phyloP scores from a whole-genome alignment of 805 yeast species.

The Pichia membranifaciens region DNA sequence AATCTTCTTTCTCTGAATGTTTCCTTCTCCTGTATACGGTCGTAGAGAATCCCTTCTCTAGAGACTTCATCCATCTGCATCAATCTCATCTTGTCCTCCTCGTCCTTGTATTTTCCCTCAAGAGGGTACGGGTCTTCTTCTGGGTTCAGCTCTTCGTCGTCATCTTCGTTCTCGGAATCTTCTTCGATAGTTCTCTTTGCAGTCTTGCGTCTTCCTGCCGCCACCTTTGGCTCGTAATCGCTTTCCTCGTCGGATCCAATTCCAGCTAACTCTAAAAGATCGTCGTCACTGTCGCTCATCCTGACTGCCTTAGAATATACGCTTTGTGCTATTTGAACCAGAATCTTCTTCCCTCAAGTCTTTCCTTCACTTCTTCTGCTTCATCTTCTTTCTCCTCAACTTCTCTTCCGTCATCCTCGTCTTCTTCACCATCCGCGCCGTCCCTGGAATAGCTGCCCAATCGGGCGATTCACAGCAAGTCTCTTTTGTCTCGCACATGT shows the following conservation, averaged over 20 bases:
- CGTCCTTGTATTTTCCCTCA: conserved; percentile 87
- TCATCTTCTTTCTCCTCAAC: neutral
- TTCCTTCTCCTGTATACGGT: conserved; percentile 89
- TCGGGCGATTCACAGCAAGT: neutral
- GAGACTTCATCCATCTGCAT: conserved; percentile 84
- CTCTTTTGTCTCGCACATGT: neutral
- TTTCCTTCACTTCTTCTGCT: neutral
- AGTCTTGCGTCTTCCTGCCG: conserved; percentile 15
- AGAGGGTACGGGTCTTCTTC: conserved; percentile 74
- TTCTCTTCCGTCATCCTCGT: neutral
- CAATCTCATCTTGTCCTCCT: conserved; percentile 58
- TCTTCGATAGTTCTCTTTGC: conserved; percentile 22
- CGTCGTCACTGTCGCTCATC: conserved; percentile 81
- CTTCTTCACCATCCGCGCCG: neutral
- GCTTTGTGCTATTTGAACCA: too few relatives aligned
- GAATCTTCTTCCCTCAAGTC: neutral
- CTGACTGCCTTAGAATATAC: neutral
- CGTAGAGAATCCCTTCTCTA: conserved; percentile 86
- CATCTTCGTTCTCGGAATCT: conserved; percentile 27
- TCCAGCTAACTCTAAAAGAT: conserved; percentile 92
- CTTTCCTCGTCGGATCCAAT: conserved; percentile 48
- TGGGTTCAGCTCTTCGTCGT: conserved; percentile 29
- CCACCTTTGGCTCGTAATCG: conserved; percentile 33
- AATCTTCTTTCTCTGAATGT: conserved; percentile 77
- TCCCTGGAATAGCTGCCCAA: neutral